A percentile compares a stretch with the other conserved stretches of the same genome.
Evolutionary conservation across 352 stramenopile species (phyloP).

Genomic region (Thalassiosira tumida): DNA sequence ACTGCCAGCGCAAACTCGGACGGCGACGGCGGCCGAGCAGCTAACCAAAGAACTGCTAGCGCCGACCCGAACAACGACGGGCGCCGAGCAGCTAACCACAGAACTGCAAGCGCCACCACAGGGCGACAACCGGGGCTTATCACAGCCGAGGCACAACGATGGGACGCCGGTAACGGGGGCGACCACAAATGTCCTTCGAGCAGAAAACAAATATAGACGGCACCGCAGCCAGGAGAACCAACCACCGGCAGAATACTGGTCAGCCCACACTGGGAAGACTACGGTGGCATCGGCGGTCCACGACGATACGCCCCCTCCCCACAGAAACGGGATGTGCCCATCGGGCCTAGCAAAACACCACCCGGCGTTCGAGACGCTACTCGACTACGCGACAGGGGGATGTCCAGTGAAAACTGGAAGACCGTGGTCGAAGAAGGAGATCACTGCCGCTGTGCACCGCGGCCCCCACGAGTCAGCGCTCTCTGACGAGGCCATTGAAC

Average conservation of each 20-base stretch:
- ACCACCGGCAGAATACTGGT: not conserved
- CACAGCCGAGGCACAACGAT: too few species aligned
- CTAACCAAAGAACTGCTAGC: too few species aligned
- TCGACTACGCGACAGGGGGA: constrained; percentile 52
- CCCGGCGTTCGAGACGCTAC: constrained; percentile 12
- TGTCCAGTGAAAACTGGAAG: constrained; percentile 52
- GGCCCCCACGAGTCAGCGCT: constrained; percentile 42
- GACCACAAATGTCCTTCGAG: not conserved
- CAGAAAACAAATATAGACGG: not conserved
- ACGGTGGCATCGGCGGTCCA: not conserved
- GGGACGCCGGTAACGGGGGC: not conserved
- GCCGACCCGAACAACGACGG: too few species aligned
- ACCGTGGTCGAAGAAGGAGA: constrained; percentile 22
- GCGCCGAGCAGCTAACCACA: too few species aligned
- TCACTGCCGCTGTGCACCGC: constrained; percentile 9
- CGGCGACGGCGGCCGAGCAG: too few species aligned
- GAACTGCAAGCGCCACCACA: too few species aligned
- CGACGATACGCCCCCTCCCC: not conserved
- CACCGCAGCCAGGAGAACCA: not conserved
- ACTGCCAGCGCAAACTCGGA: too few species aligned
- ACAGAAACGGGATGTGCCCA: constrained; percentile 37
- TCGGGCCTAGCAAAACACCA: constrained; percentile 20
- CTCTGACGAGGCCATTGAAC: not conserved
- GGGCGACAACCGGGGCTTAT: too few species aligned
- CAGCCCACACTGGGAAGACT: not conserved